These are phyloP conservation scores for Solanum hybrid DNA, from an alignment of 305 asterid genomes.

Conservation along the genomic window DNA sequence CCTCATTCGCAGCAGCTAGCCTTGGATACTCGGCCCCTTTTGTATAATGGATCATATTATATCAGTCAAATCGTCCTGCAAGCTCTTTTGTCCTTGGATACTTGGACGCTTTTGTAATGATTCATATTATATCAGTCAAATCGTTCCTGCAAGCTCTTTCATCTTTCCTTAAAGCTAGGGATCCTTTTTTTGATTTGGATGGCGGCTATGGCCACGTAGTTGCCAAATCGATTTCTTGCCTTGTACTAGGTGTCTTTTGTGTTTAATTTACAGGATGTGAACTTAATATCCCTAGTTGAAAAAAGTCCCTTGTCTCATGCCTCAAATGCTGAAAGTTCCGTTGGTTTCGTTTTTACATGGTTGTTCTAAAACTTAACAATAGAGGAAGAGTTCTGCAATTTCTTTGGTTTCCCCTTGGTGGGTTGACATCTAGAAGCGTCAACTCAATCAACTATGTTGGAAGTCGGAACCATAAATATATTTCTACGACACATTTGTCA, in stretches of 20 bases:
- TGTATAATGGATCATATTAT: slow-evolving; percentile 19
- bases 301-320: background rate
- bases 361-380: background rate
- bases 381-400: background rate
- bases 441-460: background rate
- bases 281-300: background rate
- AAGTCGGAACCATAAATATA: background rate
- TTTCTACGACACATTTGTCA: background rate
- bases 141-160: background rate
- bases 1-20: slow-evolving; percentile 27
- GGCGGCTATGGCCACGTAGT: background rate
- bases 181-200: background rate
- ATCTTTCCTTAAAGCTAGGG: background rate
- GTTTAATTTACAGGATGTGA: background rate
- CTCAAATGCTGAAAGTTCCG: background rate
- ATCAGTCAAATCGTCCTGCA: background rate
- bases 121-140: slow-evolving; percentile 3
- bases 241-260: background rate
- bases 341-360: background rate
- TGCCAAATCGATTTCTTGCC: background rate
- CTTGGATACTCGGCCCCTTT: background rate
- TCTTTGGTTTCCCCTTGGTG: background rate
- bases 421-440: background rate
- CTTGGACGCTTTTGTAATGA: slow-evolving; percentile 13
- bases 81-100: background rate